Conservation (phyloP, 1,284 basidiomycete genomes). For the Caloboletus firmus region DNA sequence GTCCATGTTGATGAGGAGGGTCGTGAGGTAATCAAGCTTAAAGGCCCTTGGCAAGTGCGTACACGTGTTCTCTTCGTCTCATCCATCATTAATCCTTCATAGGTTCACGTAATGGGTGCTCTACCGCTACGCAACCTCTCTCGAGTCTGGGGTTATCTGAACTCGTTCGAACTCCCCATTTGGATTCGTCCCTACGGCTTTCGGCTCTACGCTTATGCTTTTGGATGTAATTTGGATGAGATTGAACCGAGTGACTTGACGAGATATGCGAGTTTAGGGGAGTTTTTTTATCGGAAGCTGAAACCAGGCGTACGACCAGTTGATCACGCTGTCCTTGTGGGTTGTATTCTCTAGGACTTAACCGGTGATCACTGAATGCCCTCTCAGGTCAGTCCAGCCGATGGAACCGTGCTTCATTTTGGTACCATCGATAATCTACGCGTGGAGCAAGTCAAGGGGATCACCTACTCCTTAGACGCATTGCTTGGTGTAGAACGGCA, state of each 20-base stretch:
- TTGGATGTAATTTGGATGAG: conserved; percentile 94
- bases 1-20: conserved; percentile 76
- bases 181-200: conserved; percentile 93
- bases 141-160: conserved; percentile 94
- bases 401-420: conserved; percentile 91
- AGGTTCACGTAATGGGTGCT: conserved; percentile 96
- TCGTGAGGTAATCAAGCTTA: conserved; percentile 69
- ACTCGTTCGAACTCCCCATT: conserved; percentile 87
- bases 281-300: conserved; percentile 93
- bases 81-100: conserved; percentile 5
- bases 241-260: conserved; percentile 79
- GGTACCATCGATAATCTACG: conserved; percentile 81
- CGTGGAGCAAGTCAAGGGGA: conserved; percentile 97
- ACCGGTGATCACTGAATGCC: not conserved
- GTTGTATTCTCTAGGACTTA: conserved; percentile 21
- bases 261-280: conserved; percentile 81
- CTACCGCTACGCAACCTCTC: conserved; percentile 93
- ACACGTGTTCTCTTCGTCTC: not conserved
- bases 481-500: conserved; percentile 75
- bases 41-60: conserved; percentile 93
- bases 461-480: conserved; percentile 94
- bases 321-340: conserved; percentile 73
- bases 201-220: conserved; percentile 81
- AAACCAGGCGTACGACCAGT: conserved; percentile 83
- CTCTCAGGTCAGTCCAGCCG: conserved; percentile 83